phyloP scores from a whole-genome alignment of 2,329 filamentous ascomycete species.

The Pyrenochaeta sp. region DNA sequence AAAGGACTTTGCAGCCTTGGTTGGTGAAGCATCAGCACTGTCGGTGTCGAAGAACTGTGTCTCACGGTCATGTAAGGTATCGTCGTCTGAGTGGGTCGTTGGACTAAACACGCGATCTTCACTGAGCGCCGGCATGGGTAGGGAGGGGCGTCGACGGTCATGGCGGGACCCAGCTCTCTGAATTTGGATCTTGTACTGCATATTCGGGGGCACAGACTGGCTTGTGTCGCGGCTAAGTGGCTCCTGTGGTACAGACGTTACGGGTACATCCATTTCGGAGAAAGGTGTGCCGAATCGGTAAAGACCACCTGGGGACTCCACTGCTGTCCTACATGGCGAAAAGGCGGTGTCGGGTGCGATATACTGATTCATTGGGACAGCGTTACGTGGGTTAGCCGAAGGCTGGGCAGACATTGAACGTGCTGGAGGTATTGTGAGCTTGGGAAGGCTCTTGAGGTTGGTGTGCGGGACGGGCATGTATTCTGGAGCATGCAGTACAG shows the following conservation, averaged over 20 bases:
- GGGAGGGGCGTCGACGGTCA: conserved; percentile 69
- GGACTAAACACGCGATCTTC: conserved; percentile 65
- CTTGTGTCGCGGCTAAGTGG: conserved; percentile 81
- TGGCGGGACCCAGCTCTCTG: conserved; percentile 55
- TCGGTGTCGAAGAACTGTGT: conserved; percentile 44
- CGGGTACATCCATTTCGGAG: conserved; percentile 87
- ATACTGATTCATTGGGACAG: conserved; percentile 32
- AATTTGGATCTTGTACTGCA: conserved; percentile 73
- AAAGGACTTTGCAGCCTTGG: conserved; percentile 35
- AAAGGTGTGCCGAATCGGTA: conserved; percentile 87
- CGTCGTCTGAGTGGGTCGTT: conserved; percentile 43
- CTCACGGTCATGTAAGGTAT: conserved; percentile 36
- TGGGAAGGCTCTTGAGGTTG: conserved; percentile 65
- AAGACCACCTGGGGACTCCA: conserved; percentile 64
- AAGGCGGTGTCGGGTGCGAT: conserved; percentile 50
- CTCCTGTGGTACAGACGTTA: conserved; percentile 75
- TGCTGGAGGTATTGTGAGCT: conserved; percentile 62
- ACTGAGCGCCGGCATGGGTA: conserved; percentile 74
- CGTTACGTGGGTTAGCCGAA: conserved; percentile 33
- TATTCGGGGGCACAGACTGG: conserved; percentile 92
- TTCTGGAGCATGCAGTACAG: conserved; percentile 48
- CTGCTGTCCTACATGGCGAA: conserved; percentile 56
- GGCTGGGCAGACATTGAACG: conserved; percentile 49
- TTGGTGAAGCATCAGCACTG: conserved; percentile 44
- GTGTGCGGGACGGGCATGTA: conserved; percentile 56